A percentile compares a stretch with the other conserved stretches of the same genome.
These are phyloP conservation scores for Candida methanosorbosa DNA, from an alignment of 805 yeast species.

Conservation along the genomic window DNA sequence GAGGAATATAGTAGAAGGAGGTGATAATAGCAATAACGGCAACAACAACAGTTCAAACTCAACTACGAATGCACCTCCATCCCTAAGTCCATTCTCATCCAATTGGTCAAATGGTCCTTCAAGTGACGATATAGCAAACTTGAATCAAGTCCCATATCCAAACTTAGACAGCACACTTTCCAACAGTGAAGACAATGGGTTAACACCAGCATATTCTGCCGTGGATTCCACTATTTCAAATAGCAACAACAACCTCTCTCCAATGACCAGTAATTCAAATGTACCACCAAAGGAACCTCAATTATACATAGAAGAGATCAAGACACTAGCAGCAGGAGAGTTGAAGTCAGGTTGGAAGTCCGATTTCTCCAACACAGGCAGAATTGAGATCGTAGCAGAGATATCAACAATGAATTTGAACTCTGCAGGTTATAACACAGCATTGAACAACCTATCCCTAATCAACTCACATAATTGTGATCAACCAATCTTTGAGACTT, in stretches of 20 bases:
- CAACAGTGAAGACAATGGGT: not conserved
- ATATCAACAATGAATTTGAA: constrained; percentile 51
- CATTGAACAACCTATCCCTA: constrained; percentile 17
- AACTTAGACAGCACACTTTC: not conserved
- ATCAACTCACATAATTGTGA: constrained; percentile 25
- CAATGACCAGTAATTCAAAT: constrained; percentile 1
- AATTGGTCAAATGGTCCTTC: constrained; percentile 19
- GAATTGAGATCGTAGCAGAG: constrained; percentile 71
- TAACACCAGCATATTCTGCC: not conserved
- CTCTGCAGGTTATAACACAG: constrained; percentile 34
- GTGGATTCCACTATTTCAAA: not conserved
- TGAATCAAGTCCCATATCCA: not conserved
- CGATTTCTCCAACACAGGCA: constrained; percentile 73
- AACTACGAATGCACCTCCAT: constrained; percentile 4
- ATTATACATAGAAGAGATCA: constrained; percentile 61
- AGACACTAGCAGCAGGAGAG: constrained; percentile 72
- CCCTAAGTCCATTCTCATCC: constrained; percentile 16
- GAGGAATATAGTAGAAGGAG: not conserved
- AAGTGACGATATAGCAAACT: too few species aligned
- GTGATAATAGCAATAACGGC: not conserved
- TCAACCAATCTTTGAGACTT: constrained; percentile 19
- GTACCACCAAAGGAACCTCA: constrained; percentile 6
- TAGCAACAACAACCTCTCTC: not conserved
- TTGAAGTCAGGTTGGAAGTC: constrained; percentile 92
- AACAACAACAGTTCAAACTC: not conserved